Conservation (phyloP, 2,329 filamentous ascomycete genomes). For the Colletotrichum truncatum region DNA sequence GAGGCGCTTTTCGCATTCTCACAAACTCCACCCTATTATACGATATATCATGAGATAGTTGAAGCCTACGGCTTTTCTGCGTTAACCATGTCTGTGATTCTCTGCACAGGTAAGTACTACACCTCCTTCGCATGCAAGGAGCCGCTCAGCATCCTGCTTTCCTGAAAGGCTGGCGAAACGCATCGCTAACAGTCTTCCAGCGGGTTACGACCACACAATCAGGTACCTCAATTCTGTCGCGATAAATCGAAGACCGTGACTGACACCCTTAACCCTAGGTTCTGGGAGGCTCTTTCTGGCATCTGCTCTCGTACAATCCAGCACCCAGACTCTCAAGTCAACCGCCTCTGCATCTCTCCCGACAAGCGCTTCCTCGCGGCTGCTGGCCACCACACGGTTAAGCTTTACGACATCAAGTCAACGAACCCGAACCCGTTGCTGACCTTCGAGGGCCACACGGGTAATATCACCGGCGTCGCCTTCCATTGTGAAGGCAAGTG, state of each 20-base stretch:
- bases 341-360: slow-evolving; percentile 96
- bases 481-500: slow-evolving; percentile 99
- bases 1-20: neutral
- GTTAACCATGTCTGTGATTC: slow-evolving; percentile 66
- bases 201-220: slow-evolving; percentile 72
- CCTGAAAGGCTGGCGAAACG: neutral
- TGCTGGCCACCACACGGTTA: slow-evolving; percentile 82
- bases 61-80: slow-evolving; percentile 7
- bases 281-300: slow-evolving; percentile 97
- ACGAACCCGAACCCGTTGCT: slow-evolving; percentile 95
- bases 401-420: slow-evolving; percentile 98
- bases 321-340: slow-evolving; percentile 97
- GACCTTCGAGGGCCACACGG: slow-evolving; percentile 94
- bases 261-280: slow-evolving; percentile 66
- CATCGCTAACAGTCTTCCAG: slow-evolving; percentile 42
- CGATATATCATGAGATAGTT: slow-evolving; percentile 29
- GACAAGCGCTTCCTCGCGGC: slow-evolving; percentile 96
- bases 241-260: neutral
- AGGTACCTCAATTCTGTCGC: slow-evolving; percentile 48
- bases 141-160: neutral
- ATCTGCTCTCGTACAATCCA: slow-evolving; percentile 99
- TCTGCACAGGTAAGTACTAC: slow-evolving; percentile 64
- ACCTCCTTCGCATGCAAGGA: neutral
- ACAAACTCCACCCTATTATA: neutral
- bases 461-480: slow-evolving; percentile 94